phyloP scores from a whole-genome alignment of 192 early-diverging fungal genomes.

The Tieghemiomyces parasiticus region DNA sequence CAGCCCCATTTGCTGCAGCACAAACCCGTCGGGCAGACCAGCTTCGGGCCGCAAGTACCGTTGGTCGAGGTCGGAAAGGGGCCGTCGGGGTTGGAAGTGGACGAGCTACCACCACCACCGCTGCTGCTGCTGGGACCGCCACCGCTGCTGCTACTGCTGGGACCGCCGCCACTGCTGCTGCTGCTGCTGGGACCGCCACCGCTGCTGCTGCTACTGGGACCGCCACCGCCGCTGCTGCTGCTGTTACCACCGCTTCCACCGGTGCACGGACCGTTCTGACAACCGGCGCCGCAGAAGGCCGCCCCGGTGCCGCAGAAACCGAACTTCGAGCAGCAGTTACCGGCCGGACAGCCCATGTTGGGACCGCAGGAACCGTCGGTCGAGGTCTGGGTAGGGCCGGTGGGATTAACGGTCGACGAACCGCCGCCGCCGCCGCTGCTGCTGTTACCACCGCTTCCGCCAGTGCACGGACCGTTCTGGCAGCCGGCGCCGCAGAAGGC shows the following conservation, averaged over 20 bases:
- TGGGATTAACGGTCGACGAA: not conserved
- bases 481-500: constrained; percentile 2
- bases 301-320: not conserved
- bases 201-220: too few relatives aligned
- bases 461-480: constrained; percentile 3
- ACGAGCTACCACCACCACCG: not conserved
- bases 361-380: not conserved
- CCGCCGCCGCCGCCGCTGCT: not conserved
- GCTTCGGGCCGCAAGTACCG: not conserved
- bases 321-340: not conserved
- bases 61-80: not conserved
- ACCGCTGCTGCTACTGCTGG: not conserved
- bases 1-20: not conserved
- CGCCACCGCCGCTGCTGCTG: not conserved
- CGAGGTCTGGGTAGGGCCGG: not conserved
- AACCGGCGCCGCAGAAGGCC: constrained; percentile 8
- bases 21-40: not conserved
- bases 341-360: not conserved
- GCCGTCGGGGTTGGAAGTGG: not conserved
- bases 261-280: constrained; percentile 2
- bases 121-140: not conserved
- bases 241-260: not conserved
- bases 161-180: constrained; percentile 2
- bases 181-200: not conserved
- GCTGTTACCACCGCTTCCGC: not conserved